Conservation (phyloP, 257 asterid species). For the Solanum lignicaule region DNA sequence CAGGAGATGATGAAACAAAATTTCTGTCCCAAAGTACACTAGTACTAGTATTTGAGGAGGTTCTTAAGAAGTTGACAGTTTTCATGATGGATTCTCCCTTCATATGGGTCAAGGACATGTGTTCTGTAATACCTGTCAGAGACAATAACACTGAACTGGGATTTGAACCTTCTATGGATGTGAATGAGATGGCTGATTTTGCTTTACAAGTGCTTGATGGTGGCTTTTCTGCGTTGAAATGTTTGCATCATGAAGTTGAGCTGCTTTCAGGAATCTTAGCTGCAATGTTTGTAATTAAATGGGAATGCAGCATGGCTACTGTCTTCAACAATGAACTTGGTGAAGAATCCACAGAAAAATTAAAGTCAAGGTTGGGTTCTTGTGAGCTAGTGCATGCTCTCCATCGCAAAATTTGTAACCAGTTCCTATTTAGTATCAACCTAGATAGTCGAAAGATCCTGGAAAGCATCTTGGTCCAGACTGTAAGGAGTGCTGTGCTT, state of each 20-base stretch:
- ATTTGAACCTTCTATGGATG: constrained; percentile 28
- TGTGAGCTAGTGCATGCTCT: constrained; percentile 52
- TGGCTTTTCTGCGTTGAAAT: constrained; percentile 52
- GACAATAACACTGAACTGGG: constrained; percentile 19
- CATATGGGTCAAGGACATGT: constrained; percentile 63
- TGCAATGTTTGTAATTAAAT: constrained; percentile 55
- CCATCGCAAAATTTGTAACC: constrained; percentile 30
- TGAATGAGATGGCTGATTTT: constrained; percentile 55
- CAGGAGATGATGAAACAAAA: constrained; percentile 40
- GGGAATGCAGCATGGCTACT: constrained; percentile 62
- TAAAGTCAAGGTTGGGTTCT: constrained; percentile 42
- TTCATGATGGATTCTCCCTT: constrained; percentile 61
- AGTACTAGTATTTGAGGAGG: constrained; percentile 44
- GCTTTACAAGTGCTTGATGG: constrained; percentile 65
- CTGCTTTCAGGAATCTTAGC: constrained; percentile 58
- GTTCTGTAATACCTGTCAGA: constrained; percentile 32
- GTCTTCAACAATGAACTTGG: constrained; percentile 32
- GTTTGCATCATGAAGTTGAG: constrained; percentile 39
- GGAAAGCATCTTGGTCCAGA: constrained; percentile 45
- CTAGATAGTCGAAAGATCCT: constrained; percentile 25
- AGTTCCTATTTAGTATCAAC: constrained; percentile 33
- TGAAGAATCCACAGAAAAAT: constrained; percentile 28
- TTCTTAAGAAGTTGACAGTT: constrained; percentile 37
- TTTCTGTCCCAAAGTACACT: constrained; percentile 45
- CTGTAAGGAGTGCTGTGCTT: constrained; percentile 35